Evolutionary conservation across 139 green algal species (phyloP).

Genomic region (Deuterostichococcus epilithicus): DNA sequence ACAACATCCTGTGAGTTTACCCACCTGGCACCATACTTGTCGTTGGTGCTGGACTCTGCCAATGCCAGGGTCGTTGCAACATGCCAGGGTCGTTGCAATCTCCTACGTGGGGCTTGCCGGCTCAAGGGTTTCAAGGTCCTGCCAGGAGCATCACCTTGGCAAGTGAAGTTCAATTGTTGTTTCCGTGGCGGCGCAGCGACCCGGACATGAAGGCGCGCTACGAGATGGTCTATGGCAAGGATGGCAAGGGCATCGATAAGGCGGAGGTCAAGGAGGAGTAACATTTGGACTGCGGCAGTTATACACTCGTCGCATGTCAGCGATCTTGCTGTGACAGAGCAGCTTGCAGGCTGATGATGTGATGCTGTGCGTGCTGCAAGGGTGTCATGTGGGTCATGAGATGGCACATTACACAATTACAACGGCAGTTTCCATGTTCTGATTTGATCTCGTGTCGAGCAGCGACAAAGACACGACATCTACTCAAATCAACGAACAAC

Average conservation of each 20-base stretch:
- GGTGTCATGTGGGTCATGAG: not conserved
- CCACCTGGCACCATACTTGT: not conserved
- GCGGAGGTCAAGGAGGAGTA: not conserved
- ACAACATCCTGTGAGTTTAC: slow-evolving; percentile 37
- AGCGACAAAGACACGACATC: not conserved
- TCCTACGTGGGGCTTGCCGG: too few species aligned
- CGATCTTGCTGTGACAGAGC: too few species aligned
- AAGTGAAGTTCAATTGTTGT: not conserved
- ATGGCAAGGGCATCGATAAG: not conserved
- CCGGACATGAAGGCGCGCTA: slow-evolving; percentile 21
- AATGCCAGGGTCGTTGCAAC: not conserved
- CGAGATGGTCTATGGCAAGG: slow-evolving; percentile 9
- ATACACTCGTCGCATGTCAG: too few species aligned
- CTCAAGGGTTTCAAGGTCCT: too few species aligned
- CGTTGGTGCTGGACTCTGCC: not conserved
- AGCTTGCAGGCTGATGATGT: too few species aligned
- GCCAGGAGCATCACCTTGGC: too few species aligned
- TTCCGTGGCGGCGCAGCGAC: not conserved
- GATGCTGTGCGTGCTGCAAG: too few species aligned
- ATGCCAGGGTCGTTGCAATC: too few species aligned
- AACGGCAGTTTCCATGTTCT: too few species aligned
- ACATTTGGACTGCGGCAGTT: too few species aligned
- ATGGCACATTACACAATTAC: too few species aligned
- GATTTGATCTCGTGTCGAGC: not conserved
- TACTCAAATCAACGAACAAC: too few species aligned